phyloP scores from a whole-genome alignment of 257 asterid species.

The Solanum dulcamara region DNA sequence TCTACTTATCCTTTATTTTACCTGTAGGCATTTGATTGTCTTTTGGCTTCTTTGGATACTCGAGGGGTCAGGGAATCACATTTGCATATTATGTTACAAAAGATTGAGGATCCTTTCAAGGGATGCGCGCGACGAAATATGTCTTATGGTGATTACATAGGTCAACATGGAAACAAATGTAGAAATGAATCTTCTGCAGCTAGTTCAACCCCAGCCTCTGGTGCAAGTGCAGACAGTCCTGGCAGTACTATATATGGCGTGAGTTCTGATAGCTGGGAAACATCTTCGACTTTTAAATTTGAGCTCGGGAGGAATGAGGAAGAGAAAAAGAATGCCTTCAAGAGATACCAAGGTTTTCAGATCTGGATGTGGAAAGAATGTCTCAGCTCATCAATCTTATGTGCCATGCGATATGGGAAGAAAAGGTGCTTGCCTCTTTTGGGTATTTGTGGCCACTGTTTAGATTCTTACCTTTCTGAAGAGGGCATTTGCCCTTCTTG shows the following conservation, averaged over 20 bases:
- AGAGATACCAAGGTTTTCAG: slow-evolving; percentile 60
- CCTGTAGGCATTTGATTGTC: slow-evolving; percentile 80
- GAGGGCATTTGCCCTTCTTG: slow-evolving; percentile 44
- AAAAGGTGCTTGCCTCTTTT: slow-evolving; percentile 47
- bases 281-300: slow-evolving; percentile 58
- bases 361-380: slow-evolving; percentile 88
- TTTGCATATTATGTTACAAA: slow-evolving; percentile 84
- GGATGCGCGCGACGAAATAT: slow-evolving; percentile 37
- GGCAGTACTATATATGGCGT: slow-evolving; percentile 38
- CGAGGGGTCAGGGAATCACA: slow-evolving; percentile 97
- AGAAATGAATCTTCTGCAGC: slow-evolving; percentile 31
- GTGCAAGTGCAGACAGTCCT: slow-evolving; percentile 43
- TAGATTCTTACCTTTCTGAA: slow-evolving; percentile 27
- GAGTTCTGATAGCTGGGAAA: slow-evolving; percentile 37
- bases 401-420: slow-evolving; percentile 46
- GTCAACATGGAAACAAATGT: slow-evolving; percentile 3
- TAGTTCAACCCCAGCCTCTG: slow-evolving; percentile 19
- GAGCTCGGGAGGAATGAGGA: slow-evolving; percentile 52
- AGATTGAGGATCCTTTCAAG: slow-evolving; percentile 68
- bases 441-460: slow-evolving; percentile 58
- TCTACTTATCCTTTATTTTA: background rate
- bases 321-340: slow-evolving; percentile 38
- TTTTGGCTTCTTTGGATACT: slow-evolving; percentile 63
- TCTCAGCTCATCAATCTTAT: slow-evolving; percentile 34
- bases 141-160: slow-evolving; percentile 4